Evolutionary conservation across 2,329 filamentous ascomycete genomes (phyloP), one percentile per base, ranked within the genome.

Genomic region (Atkinsonella hypoxylon): DNA sequence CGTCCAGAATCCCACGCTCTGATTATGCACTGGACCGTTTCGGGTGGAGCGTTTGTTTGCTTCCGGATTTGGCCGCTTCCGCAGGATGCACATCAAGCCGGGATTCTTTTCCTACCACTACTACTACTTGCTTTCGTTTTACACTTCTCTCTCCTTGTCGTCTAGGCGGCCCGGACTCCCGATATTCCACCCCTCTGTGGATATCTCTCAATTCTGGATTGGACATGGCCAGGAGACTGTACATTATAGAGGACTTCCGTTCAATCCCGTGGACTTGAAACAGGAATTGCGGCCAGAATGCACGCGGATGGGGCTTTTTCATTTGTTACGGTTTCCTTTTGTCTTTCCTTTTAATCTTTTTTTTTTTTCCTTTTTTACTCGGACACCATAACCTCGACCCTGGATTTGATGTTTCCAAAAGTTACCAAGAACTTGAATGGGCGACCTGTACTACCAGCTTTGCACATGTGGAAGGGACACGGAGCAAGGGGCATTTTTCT

Each of bases 1-100:
- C 59, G 74, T 97, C 54, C 71, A 70, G 58, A 73, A 76, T 61
- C 81, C 81, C 40, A 75, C 74, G 58, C 67, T 72, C 61, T 83
- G 77, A 62, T 18, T 7, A 26, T 12, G 9, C 6, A n/a, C 4
- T 8, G n/a, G n/a, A n/a, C n/a, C 18, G 6, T 7, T n/a, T 17
- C 3, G 7, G 3, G 30, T 13, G 31, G 9, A 15, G 15, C 9
- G 30, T 15, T 18, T 45, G 42, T 20, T 30, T 30, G 30, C 42
- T 13, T 15, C 42, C 9, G 34, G 8, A 4, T 11, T 13, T 42
- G 36, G 26, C 38, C 32, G 31, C 9, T 20, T 17, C 36, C 8
- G n/a, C 13, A 8, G 38, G 39, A 43, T 17, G 26, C 26, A 45
- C 34, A 20, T 32, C 15, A 18, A 20, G 34, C 10, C 8, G 20